Percentiles rank a stretch among this genome's conserved stretches.
Evolutionary conservation across 176 grass and related monocot species (phyloP).

Genomic region (Ensete glaucum): DNA sequence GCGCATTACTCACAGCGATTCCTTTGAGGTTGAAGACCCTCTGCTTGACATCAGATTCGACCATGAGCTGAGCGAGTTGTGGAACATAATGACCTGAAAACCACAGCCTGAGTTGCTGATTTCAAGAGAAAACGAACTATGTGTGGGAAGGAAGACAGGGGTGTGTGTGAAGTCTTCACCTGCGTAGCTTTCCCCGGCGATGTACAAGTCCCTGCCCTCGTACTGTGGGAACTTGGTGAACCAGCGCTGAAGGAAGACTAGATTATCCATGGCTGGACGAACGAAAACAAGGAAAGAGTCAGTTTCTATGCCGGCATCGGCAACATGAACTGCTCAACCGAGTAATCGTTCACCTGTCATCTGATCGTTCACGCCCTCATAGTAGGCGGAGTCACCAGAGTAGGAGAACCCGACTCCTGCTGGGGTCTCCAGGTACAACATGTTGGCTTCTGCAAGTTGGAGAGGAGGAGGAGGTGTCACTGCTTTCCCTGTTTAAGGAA

Average conservation of each 20-base stretch:
- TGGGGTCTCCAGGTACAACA: conserved; percentile 25
- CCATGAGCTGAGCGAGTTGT: conserved; percentile 43
- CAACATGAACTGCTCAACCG: no score
- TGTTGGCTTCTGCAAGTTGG: conserved; percentile 65
- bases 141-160: neutral
- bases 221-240: conserved; percentile 36
- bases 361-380: conserved; percentile 9
- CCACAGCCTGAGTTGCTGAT: neutral
- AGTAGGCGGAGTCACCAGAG: conserved; percentile 8
- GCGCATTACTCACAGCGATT: conserved; percentile 16
- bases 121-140: neutral
- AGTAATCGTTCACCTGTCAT: neutral
- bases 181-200: conserved; percentile 59
- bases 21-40: conserved; percentile 36
- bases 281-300: neutral
- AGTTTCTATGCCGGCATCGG: neutral
- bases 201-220: conserved; percentile 46
- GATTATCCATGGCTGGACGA: conserved; percentile 16
- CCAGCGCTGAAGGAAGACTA: conserved; percentile 30
- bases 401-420: conserved; percentile 14
- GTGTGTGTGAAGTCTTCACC: neutral
- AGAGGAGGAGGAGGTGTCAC: neutral
- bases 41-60: conserved; percentile 21
- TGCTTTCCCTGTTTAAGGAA: neutral
- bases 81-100: conserved; percentile 28